phyloP scores from a whole-genome alignment of 2,329 filamentous ascomycete genomes.

The Cercospora brassicicola region DNA sequence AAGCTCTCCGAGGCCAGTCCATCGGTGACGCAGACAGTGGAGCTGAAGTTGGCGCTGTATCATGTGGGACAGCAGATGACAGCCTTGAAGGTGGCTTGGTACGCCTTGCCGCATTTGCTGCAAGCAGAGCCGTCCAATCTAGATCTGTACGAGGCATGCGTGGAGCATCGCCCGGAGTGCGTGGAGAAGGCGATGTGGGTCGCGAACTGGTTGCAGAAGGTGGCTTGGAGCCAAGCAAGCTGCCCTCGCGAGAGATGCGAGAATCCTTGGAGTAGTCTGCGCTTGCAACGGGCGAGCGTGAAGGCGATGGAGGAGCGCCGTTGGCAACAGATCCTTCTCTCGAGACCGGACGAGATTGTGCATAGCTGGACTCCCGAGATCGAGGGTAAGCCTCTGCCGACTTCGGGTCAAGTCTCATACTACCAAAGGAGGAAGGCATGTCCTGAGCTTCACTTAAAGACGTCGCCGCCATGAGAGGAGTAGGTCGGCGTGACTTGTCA shows the following conservation, averaged over 20 bases:
- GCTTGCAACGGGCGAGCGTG: slow-evolving; percentile 27
- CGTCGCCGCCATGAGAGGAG: slow-evolving; percentile 31
- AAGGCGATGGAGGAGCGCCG: slow-evolving; percentile 13
- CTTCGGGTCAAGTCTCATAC: slow-evolving; percentile 19
- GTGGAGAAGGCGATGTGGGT: slow-evolving; percentile 32
- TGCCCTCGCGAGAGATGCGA: slow-evolving; percentile 23
- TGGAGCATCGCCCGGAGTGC: slow-evolving; percentile 29
- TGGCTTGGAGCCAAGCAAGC: slow-evolving; percentile 25
- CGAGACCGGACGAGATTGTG: slow-evolving; percentile 31
- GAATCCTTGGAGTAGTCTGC: slow-evolving; percentile 23
- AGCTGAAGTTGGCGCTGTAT: slow-evolving; percentile 8
- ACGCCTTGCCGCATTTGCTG: slow-evolving; percentile 32
- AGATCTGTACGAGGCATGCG: slow-evolving; percentile 35
- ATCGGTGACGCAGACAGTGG: background rate
- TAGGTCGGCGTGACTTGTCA: slow-evolving; percentile 31
- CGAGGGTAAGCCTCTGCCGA: slow-evolving; percentile 18
- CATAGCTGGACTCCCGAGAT: slow-evolving; percentile 31
- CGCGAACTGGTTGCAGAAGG: slow-evolving; percentile 31
- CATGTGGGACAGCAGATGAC: slow-evolving; percentile 26
- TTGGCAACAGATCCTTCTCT: slow-evolving; percentile 27
- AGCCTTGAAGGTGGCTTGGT: slow-evolving; percentile 33
- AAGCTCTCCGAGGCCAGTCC: slow-evolving; percentile 6
- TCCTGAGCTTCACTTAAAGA: slow-evolving; percentile 29
- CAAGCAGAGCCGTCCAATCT: slow-evolving; percentile 36
- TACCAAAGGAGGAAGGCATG: slow-evolving; percentile 13